Evolutionary conservation across 1,139 yeast genomes (phyloP).

Genomic region (Debaryomyces coudertii): DNA sequence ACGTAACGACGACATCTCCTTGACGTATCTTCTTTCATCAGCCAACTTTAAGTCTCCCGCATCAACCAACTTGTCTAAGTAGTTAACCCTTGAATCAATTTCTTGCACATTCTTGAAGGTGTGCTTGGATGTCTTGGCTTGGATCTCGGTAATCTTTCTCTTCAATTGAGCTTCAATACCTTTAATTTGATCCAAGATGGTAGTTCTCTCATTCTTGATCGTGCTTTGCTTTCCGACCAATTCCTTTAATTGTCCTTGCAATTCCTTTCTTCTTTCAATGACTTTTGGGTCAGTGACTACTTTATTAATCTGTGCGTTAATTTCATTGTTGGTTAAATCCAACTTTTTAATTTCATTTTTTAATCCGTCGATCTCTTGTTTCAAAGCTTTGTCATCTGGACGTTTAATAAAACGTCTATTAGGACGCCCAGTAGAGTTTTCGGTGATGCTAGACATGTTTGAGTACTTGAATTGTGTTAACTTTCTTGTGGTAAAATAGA

Average conservation of each 20-base stretch:
- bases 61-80: slow-evolving; percentile 75
- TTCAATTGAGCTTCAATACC: slow-evolving; percentile 70
- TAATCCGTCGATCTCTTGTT: slow-evolving; percentile 60
- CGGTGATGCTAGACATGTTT: slow-evolving; percentile 25
- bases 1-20: slow-evolving; percentile 84
- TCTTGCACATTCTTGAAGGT: slow-evolving; percentile 75
- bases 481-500: slow-evolving; percentile 3
- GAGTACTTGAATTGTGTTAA: slow-evolving; percentile 4
- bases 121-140: slow-evolving; percentile 68
- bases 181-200: slow-evolving; percentile 73
- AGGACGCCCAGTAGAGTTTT: slow-evolving; percentile 18
- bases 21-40: slow-evolving; percentile 84
- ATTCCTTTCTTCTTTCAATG: slow-evolving; percentile 60
- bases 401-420: slow-evolving; percentile 60
- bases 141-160: slow-evolving; percentile 77
- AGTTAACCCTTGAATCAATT: slow-evolving; percentile 70
- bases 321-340: slow-evolving; percentile 52
- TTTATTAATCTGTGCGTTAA: slow-evolving; percentile 47
- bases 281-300: slow-evolving; percentile 47
- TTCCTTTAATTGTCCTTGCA: slow-evolving; percentile 66
- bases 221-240: slow-evolving; percentile 69
- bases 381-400: slow-evolving; percentile 71
- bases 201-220: slow-evolving; percentile 69
- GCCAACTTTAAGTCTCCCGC: slow-evolving; percentile 84
- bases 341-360: slow-evolving; percentile 72